Base-by-base conservation (phyloP, 495 filamentous ascomycete species). In the Achaetomiella virescens region DNA sequence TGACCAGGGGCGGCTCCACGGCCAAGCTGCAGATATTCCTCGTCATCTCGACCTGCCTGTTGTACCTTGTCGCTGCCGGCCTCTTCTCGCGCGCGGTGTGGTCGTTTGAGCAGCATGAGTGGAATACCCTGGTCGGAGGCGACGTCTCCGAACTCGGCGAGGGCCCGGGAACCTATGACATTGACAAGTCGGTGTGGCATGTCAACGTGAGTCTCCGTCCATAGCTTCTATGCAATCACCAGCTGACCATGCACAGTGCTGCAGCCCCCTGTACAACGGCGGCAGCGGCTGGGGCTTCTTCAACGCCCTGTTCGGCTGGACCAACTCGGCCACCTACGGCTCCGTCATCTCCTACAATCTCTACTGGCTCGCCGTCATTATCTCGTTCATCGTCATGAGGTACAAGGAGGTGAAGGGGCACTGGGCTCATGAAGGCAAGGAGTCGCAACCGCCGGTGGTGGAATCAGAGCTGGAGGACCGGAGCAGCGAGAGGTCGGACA, bases 211-310 rank as follows among this genome's bases (percentile, higher is more conserved):
- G 83, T 75, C 22, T 21, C 15, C 12, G n/a, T 46, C n/a, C 6
- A 40, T 48, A 41, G 2, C 10, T 12, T 29, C 8, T 11, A 6
- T 17, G 20, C n/a, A 37, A 15, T 7, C 14, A 37, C 6, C 15
- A 14, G 20, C 25, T 42, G 41, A 46, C 45, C 0, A 49, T 65
- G 46, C 24, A 20, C 52, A 86, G 83, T 95, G 88, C 74, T 95
- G 90, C 68, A 91, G 80, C 52, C 83, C 90, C 0, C 69, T 75
- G 20, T 45, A 86, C 15, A 83, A 84, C 49, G 88, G 87, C 31
- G 89, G 88, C 17, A 82, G 81, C 42, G 90, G 89, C 22, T 97
- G 91, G 91, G 90, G 89, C 42, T 81, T 96, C 64, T 95, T 96
- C 76, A 95, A 92, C 58, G 83, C 88, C 17, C 71, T 84, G 47